Evolutionary conservation across 495 filamentous ascomycete genomes (phyloP), one percentile per base, ranked within the genome.

Genomic region (Aspergillus homomorphus): DNA sequence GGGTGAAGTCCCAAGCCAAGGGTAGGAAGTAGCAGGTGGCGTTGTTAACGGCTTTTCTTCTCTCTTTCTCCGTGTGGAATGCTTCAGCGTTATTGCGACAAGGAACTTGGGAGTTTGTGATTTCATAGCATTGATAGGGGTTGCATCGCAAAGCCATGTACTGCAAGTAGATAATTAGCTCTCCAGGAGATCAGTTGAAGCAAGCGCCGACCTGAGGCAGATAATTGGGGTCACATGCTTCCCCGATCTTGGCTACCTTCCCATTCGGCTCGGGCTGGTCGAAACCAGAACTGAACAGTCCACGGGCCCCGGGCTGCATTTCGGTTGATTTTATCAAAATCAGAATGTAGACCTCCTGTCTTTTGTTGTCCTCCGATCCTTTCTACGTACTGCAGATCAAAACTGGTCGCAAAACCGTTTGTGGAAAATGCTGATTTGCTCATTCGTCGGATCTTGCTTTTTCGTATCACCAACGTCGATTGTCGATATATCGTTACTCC

Each of bases 361-460:
- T 10, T 26, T 23, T 28, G 48, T 20, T 28, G 4, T 15, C 20
- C 3, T 28, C 22, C 16, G 0, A 23, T 18, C 10, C 15, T 10
- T 5, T 30, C 18, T 15, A 7, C 48, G 24, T n/a, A 26, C 24
- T 23, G 48, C 48, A 7, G 4, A 30, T 30, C 22, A 3, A 3
- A 30, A 38, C 5, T 38, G 4, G 8, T 38, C 16, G 48, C 14
- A 28, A 51, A 14, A 10, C 23, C 48, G 48, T 51, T 51, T 51
- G 48, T 16, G 33, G 33, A 38, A 2, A 38, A 38, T 51, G 48
- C 48, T 30, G 48, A 51, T 51, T 30, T 51, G 48, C 48, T 19
- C 23, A 28, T 5, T 19, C 23, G 15, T 26, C 18, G 23, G 16
- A 28, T 16, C 48, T 8, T n/a, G n/a, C n/a, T n/a, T n/a, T n/a